Evolutionary conservation across 495 filamentous ascomycete genomes (phyloP).

Genomic region (Trichoderma orchidacearum): DNA sequence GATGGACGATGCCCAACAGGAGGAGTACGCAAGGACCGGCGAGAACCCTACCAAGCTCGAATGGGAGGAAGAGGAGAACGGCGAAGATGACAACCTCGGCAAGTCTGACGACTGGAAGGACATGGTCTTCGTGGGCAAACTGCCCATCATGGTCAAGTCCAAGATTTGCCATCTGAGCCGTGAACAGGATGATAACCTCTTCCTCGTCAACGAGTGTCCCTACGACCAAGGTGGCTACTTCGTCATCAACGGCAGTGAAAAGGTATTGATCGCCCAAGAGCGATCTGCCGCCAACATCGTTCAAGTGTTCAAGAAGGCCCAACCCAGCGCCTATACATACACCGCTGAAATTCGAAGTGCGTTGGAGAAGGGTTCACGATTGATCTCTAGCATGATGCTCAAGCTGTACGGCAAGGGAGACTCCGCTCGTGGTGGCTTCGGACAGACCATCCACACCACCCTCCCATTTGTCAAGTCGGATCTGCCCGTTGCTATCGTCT

Average conservation of each 20-base stretch:
- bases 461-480: constrained; percentile 89
- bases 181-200: constrained; percentile 66
- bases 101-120: constrained; percentile 26
- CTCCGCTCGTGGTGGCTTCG: constrained; percentile 59
- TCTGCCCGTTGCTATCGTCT: constrained; percentile 86
- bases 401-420: constrained; percentile 81
- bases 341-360: constrained; percentile 93
- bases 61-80: constrained; percentile 43
- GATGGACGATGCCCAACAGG: constrained; percentile 46
- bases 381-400: constrained; percentile 81
- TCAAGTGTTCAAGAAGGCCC: constrained; percentile 94
- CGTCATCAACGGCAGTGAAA: constrained; percentile 98
- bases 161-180: constrained; percentile 80
- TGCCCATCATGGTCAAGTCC: constrained; percentile 96
- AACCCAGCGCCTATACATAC: constrained; percentile 75
- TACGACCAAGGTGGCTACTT: constrained; percentile 98
- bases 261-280: constrained; percentile 96
- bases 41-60: constrained; percentile 37
- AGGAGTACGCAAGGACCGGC: constrained; percentile 28
- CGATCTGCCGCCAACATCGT: constrained; percentile 95
- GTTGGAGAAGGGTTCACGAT: constrained; percentile 84
- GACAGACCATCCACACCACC: constrained; percentile 76
- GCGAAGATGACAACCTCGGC: constrained; percentile 17
- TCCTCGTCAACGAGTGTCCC: constrained; percentile 83
- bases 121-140: constrained; percentile 72